A percentile compares a stretch with the other conserved stretches of the same genome.
phyloP scores from a whole-genome alignment of 495 filamentous ascomycete genomes.

The Geoglossum glabrum region DNA sequence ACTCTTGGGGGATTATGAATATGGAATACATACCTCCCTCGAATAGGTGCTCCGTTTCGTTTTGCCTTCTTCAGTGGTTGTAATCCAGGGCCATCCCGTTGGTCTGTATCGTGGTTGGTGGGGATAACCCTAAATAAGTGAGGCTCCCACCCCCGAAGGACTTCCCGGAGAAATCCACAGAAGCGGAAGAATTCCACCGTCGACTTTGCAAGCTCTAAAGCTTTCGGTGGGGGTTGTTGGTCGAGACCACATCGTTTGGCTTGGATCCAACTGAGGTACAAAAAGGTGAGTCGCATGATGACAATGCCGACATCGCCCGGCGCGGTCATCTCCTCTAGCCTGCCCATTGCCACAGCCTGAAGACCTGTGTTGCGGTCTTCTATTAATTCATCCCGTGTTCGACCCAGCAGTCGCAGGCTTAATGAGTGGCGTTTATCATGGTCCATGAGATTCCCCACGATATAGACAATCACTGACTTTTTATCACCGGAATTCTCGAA shows the following conservation, averaged over 20 bases:
- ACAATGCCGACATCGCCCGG: background rate
- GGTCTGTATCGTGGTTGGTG: background rate
- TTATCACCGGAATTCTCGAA: background rate
- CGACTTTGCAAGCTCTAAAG: background rate
- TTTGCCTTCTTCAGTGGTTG: background rate
- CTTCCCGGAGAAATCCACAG: background rate
- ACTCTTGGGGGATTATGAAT: constrained; percentile 6
- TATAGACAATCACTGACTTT: background rate
- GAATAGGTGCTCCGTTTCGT: background rate
- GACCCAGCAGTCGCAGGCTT: background rate
- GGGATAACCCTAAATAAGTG: background rate
- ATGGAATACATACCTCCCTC: background rate
- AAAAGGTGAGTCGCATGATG: background rate
- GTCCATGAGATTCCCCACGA: background rate
- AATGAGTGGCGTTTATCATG: background rate
- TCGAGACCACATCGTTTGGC: background rate
- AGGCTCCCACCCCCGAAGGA: background rate
- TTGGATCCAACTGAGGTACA: background rate
- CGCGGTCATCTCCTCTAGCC: background rate
- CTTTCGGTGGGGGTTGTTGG: background rate
- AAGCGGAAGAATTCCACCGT: background rate
- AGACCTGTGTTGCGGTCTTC: background rate
- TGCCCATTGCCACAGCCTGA: background rate
- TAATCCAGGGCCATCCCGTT: background rate
- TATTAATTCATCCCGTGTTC: background rate